phyloP scores from a whole-genome alignment of 257 asterid genomes.

The Solanum verrucosum region DNA sequence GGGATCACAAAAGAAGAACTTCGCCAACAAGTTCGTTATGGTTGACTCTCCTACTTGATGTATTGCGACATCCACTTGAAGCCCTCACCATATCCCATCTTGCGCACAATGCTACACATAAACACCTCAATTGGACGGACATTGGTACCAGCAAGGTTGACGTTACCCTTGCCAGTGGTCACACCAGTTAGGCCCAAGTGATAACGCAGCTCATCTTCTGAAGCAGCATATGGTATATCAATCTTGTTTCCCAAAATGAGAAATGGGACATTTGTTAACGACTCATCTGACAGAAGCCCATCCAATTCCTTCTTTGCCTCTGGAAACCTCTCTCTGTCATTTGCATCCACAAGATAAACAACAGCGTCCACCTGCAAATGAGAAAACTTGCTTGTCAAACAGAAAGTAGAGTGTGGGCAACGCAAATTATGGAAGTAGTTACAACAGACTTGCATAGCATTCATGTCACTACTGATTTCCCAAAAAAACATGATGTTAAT shows the following conservation, averaged over 20 bases:
- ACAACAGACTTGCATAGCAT: not conserved
- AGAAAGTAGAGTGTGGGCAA: not conserved
- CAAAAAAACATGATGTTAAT: not conserved
- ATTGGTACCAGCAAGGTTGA: constrained; percentile 5
- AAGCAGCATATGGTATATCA: constrained; percentile 33
- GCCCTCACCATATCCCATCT: constrained; percentile 56
- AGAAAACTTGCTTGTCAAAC: not conserved
- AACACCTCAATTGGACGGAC: constrained; percentile 36
- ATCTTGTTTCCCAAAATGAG: constrained; percentile 45
- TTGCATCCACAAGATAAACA: constrained; percentile 37
- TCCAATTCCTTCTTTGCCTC: constrained; percentile 44
- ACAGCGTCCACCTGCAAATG: constrained; percentile 33
- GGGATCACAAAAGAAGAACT: not conserved
- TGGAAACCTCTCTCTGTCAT: constrained; percentile 30
- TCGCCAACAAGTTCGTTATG: not conserved
- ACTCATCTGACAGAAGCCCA: constrained; percentile 32
- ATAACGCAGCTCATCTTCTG: constrained; percentile 32
- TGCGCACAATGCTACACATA: constrained; percentile 50
- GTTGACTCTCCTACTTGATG: constrained; percentile 15
- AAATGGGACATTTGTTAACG: constrained; percentile 29
- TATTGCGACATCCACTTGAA: constrained; percentile 41
- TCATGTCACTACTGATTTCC: not conserved
- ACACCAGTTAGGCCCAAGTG: constrained; percentile 28
- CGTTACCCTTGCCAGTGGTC: constrained; percentile 36
- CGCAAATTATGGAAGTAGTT: not conserved